phyloP scores from a whole-genome alignment of 2,329 filamentous ascomycete species.

The Penicillium sp. region DNA sequence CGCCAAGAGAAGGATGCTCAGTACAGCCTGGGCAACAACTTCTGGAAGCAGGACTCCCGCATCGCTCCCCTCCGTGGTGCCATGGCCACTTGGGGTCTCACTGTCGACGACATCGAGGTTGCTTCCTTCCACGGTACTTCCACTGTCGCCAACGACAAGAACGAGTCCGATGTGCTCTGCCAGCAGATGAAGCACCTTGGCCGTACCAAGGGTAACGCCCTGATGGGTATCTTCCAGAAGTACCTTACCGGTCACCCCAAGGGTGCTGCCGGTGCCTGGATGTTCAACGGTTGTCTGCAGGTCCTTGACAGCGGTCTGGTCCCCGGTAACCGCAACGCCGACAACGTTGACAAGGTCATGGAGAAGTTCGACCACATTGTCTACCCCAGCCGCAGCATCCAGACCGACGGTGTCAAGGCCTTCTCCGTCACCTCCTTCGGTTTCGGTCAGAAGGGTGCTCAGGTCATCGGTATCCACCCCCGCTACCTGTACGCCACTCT shows the following conservation, averaged over 20 bases:
- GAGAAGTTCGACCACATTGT: conserved; percentile 98
- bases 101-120: conserved; percentile 90
- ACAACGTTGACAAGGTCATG: conserved; percentile 95
- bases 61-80: conserved; percentile 96
- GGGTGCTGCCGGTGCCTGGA: conserved; percentile 98
- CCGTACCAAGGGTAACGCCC: conserved; percentile 91
- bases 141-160: conserved; percentile 98
- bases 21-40: conserved; percentile 92
- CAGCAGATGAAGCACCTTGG: conserved; percentile 94
- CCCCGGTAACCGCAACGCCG: conserved; percentile 95
- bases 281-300: conserved; percentile 98
- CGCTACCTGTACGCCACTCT: conserved; percentile 95
- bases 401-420: conserved; percentile 97
- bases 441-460: conserved; percentile 37
- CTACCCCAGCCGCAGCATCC: conserved; percentile 90
- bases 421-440: conserved; percentile 83
- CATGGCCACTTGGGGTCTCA: conserved; percentile 95
- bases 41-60: conserved; percentile 94
- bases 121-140: conserved; percentile 99
- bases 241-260: conserved; percentile 98
- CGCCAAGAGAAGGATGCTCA: conserved; percentile 93
- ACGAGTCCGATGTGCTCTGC: conserved; percentile 96
- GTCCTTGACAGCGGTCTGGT: conserved; percentile 92
- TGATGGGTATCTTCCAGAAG: conserved; percentile 98
- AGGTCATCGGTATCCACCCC: conserved; percentile 95